These are phyloP conservation scores for Osmanthus fragrans DNA, from an alignment of 257 asterid species.

Conservation along the genomic window DNA sequence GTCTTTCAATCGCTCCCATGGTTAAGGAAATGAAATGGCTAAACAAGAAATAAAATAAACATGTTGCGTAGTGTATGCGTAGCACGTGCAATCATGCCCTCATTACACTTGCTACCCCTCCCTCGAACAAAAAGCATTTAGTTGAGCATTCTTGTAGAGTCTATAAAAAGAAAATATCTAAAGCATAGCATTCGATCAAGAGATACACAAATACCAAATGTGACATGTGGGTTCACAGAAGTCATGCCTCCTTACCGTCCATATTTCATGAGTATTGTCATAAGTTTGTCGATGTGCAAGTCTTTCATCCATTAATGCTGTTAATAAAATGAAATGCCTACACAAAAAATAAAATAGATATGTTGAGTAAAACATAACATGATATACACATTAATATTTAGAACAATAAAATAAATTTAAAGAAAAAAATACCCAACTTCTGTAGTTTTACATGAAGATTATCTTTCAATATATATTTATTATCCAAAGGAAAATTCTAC, in stretches of 20 bases:
- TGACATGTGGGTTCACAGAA: conserved; percentile 61
- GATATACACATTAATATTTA: background rate
- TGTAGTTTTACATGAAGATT: background rate
- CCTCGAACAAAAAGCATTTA: too few relatives aligned
- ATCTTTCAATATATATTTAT: background rate
- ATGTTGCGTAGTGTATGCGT: too few relatives aligned
- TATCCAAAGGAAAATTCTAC: background rate
- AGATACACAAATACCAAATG: too few relatives aligned
- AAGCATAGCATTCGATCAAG: too few relatives aligned
- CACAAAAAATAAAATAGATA: conserved; percentile 20
- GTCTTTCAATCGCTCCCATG: too few relatives aligned
- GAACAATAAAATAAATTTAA: background rate
- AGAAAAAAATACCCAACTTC: too few relatives aligned
- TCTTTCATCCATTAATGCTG: conserved; percentile 43
- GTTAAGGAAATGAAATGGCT: too few relatives aligned
- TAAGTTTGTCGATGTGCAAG: conserved; percentile 25
- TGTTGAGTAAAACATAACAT: conserved; percentile 15
- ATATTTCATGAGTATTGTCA: conserved; percentile 21
- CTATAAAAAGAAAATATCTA: background rate
- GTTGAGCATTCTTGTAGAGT: too few relatives aligned
- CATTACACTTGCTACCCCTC: too few relatives aligned
- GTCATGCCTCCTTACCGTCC: conserved; percentile 58
- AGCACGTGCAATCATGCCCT: too few relatives aligned
- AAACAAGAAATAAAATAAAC: too few relatives aligned
- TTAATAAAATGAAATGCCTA: conserved; percentile 30